Evolutionary conservation across 352 stramenopile species (phyloP).

Genomic region (Globisporangium polare): DNA sequence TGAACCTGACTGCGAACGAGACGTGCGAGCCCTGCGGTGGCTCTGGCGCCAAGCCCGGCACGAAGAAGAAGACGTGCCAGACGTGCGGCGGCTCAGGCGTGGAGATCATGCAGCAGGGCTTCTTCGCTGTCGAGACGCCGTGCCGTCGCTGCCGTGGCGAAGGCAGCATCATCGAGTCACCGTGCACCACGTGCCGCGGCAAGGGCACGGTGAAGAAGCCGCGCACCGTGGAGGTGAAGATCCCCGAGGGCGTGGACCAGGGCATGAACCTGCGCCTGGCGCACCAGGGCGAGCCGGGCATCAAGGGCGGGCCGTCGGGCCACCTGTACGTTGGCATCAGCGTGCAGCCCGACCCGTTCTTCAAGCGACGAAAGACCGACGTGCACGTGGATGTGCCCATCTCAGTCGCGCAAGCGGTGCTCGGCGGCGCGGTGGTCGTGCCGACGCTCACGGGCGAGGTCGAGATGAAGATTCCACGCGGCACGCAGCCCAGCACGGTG

Average conservation of each 20-base stretch:
- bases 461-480: slow-evolving; percentile 95
- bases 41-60: slow-evolving; percentile 79
- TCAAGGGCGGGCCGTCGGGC: slow-evolving; percentile 83
- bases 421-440: slow-evolving; percentile 94
- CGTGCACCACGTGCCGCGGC: slow-evolving; percentile 74
- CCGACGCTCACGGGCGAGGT: slow-evolving; percentile 97
- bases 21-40: slow-evolving; percentile 77
- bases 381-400: slow-evolving; percentile 94
- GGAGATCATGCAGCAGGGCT: slow-evolving; percentile 85
- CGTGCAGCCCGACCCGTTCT: slow-evolving; percentile 94
- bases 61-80: slow-evolving; percentile 73
- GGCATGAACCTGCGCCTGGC: slow-evolving; percentile 94
- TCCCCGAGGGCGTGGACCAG: slow-evolving; percentile 94
- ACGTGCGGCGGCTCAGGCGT: slow-evolving; percentile 82
- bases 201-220: slow-evolving; percentile 88
- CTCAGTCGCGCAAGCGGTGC: slow-evolving; percentile 89
- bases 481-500: slow-evolving; percentile 94
- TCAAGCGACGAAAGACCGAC: slow-evolving; percentile 93
- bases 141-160: slow-evolving; percentile 81
- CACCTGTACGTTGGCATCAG: slow-evolving; percentile 95
- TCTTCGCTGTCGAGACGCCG: slow-evolving; percentile 86
- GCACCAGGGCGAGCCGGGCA: slow-evolving; percentile 88
- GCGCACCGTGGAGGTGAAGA: slow-evolving; percentile 91
- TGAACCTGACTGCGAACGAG: slow-evolving; percentile 77
- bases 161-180: slow-evolving; percentile 81